Evolutionary conservation across 495 filamentous ascomycete species (phyloP).

Genomic region (Aspergillus egyptiacus): DNA sequence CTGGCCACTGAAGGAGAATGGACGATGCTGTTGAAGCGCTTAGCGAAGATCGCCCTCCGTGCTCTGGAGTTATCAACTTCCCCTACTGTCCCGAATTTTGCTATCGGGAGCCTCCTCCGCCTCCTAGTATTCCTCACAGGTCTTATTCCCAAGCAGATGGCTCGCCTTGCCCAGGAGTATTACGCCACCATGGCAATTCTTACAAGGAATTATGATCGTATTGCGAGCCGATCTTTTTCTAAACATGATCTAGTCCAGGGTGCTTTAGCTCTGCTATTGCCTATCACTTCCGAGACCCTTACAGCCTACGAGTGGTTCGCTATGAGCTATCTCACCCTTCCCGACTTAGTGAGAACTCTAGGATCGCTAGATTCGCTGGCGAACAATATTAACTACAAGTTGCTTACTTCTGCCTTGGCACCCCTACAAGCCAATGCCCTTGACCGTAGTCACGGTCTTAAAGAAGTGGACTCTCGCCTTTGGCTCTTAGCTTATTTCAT

Average conservation of each 20-base stretch:
- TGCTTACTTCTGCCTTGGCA: constrained; percentile 46
- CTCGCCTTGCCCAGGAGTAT: constrained; percentile 37
- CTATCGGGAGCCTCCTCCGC: constrained; percentile 32
- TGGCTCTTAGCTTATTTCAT: constrained; percentile 83
- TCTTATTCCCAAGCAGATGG: constrained; percentile 45
- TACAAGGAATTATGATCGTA: constrained; percentile 26
- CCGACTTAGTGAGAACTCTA: constrained; percentile 36
- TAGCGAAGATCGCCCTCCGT: constrained; percentile 41
- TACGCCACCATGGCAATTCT: constrained; percentile 40
- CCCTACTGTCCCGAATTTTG: constrained; percentile 16
- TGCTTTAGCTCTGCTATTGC: constrained; percentile 45
- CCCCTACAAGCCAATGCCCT: constrained; percentile 22
- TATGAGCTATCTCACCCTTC: constrained; percentile 46
- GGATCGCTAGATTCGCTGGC: constrained; percentile 44
- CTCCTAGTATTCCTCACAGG: constrained; percentile 35
- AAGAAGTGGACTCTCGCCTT: constrained; percentile 41
- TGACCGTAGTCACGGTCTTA: constrained; percentile 15
- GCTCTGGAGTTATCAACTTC: constrained; percentile 31
- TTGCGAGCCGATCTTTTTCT: constrained; percentile 19
- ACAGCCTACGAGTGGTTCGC: constrained; percentile 55
- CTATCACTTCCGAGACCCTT: constrained; percentile 42
- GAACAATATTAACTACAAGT: constrained; percentile 46
- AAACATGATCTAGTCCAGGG: constrained; percentile 26
- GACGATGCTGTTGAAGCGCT: constrained; percentile 41
- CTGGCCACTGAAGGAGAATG: constrained; percentile 42